Evolutionary conservation across 768 basidiomycete genomes (phyloP), one percentile per base, ranked within the genome.

Genomic region (Rubroboletus pulcherrimus): DNA sequence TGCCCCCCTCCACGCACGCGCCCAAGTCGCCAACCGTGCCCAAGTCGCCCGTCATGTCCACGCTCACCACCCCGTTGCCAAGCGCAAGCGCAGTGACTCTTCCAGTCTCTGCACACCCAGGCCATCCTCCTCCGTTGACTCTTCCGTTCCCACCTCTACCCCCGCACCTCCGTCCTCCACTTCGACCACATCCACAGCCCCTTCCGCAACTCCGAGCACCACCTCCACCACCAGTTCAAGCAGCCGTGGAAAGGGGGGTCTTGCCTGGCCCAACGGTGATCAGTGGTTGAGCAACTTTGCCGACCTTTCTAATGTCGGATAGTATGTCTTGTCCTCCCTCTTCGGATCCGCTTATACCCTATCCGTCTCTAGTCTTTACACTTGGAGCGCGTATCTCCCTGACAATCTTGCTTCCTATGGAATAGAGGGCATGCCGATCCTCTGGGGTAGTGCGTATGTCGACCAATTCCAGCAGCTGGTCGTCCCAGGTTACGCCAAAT

Each of bases 371-470:
- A 80, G 79, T 12, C 47, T 86, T 38, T 90, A 91, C 71, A 81
- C 78, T 33, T 95, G 93, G 93, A 72, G 74, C 31, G 75, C 83
- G 7, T 64, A 58, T 54, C 68, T 68, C 47, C 80, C 85, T 31
- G 24, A 49, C 15, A 59, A 61, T 0, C 19, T 65, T 4, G 77
- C 39, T 2, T 0, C 21, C 7, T 5, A 12, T 21, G 85, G 83
- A 17, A 65, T 86, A 12, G 58, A 75, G 1, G 81, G 68, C 60
- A 73, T 80, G 35, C 79, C 86, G 21, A 87, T 88, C 86, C 69
- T 91, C 1, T 93, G 89, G 89, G 85, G 87, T 55, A 51, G 54
- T 0, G 71, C 78, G 15, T 74, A 85, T 47, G 57, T 75, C 33
- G 42, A 6, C 4, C 72, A 76, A 1, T 87, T 88, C 68, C 58